Conservation (phyloP, 2,329 filamentous ascomycete species). For the Nannizziopsis arthrosporioides region DNA sequence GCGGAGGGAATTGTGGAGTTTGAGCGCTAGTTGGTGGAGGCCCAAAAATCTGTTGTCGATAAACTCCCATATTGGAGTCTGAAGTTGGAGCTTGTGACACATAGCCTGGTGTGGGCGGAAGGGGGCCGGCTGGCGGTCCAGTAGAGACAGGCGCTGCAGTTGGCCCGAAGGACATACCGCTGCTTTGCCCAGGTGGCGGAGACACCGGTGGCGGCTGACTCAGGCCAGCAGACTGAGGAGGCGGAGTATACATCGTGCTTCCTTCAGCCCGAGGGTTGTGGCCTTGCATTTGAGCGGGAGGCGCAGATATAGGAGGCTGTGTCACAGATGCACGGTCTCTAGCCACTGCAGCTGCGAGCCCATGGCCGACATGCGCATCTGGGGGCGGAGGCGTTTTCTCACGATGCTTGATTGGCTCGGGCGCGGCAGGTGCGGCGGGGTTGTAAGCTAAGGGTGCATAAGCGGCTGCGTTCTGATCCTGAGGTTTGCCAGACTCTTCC, state of each 20-base stretch:
- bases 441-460: conserved; percentile 51
- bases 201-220: conserved; percentile 17
- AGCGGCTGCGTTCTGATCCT: conserved; percentile 24
- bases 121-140: conserved; percentile 13
- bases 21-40: conserved; percentile 9
- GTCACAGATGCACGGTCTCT: conserved; percentile 23
- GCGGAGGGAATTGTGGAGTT: conserved; percentile 12
- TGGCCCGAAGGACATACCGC: conserved; percentile 23
- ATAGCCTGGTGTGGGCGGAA: conserved; percentile 19
- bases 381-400: conserved; percentile 55
- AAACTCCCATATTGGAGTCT: conserved; percentile 28
- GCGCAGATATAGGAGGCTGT: conserved; percentile 18
- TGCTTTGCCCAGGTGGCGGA: conserved; percentile 10
- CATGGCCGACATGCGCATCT: conserved; percentile 41
- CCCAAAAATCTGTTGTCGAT: conserved; percentile 22
- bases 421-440: conserved; percentile 53
- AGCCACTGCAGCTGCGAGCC: conserved; percentile 32
- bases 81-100: conserved; percentile 25
- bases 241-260: conserved; percentile 23
- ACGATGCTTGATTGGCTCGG: conserved; percentile 52
- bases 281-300: conserved; percentile 12
- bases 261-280: background rate
- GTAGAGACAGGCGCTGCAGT: conserved; percentile 12
- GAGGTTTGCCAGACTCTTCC: conserved; percentile 6
- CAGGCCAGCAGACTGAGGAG: conserved; percentile 28